Percentiles rank a stretch among this genome's conserved stretches.
phyloP scores from a whole-genome alignment of 1,284 basidiomycete genomes.

The Cryptococcus floricola region DNA sequence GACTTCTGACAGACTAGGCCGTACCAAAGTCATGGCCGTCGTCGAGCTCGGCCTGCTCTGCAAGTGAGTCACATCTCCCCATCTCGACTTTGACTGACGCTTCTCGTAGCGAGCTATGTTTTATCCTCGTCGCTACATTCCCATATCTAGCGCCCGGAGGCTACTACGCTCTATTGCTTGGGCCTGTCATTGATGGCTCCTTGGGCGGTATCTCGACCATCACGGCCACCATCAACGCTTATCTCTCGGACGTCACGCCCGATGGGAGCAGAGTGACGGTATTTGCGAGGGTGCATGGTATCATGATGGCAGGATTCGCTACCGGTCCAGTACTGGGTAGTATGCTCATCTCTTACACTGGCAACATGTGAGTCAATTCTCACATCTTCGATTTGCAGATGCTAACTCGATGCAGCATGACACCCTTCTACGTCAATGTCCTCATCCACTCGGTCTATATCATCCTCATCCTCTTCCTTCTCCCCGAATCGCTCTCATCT shows the following conservation, averaged over 20 bases:
- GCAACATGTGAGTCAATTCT: conserved; percentile 50
- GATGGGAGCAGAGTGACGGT: conserved; percentile 73
- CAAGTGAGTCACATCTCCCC: conserved; percentile 54
- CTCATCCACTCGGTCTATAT: conserved; percentile 52
- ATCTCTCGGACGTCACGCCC: conserved; percentile 76
- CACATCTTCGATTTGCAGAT: background rate
- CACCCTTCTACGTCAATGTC: conserved; percentile 66
- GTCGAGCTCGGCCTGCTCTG: conserved; percentile 68
- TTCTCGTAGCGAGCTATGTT: conserved; percentile 63
- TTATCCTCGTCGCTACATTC: conserved; percentile 71
- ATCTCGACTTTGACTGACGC: background rate
- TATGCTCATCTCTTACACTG: conserved; percentile 62
- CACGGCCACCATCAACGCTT: conserved; percentile 73
- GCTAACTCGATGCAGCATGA: conserved; percentile 51
- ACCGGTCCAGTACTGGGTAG: conserved; percentile 69
- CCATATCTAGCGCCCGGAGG: conserved; percentile 62
- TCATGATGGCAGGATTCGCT: conserved; percentile 60
- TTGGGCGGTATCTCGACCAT: conserved; percentile 83
- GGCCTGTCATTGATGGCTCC: conserved; percentile 74
- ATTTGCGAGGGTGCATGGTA: conserved; percentile 67
- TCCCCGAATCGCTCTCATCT: conserved; percentile 68
- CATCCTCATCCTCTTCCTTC: conserved; percentile 56
- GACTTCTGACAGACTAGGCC: conserved; percentile 71
- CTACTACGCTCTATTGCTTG: conserved; percentile 73
- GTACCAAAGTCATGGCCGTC: conserved; percentile 68